Conservation (phyloP, 2,329 filamentous ascomycete genomes). For the Alternaria atra region DNA sequence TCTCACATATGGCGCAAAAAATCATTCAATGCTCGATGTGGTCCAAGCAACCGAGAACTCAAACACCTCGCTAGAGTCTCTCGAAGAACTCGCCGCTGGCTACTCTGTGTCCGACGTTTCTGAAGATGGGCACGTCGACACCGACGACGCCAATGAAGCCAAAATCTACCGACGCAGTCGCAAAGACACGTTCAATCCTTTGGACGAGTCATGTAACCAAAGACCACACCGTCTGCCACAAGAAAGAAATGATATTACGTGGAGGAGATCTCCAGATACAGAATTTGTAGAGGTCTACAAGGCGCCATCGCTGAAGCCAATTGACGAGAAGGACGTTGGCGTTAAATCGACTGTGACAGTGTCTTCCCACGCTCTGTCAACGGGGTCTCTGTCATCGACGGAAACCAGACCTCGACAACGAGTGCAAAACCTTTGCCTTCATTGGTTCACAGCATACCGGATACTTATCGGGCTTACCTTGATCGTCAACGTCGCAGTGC, state of each 20-base stretch:
- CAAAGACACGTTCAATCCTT: neutral
- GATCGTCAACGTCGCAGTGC: constrained; percentile 14
- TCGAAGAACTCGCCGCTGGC: neutral
- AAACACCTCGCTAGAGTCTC: neutral
- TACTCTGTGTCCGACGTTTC: neutral
- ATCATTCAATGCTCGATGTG: neutral
- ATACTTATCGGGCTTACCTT: constrained; percentile 22
- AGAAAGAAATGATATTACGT: neutral
- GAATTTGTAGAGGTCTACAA: neutral
- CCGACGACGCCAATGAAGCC: neutral
- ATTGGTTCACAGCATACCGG: constrained; percentile 32
- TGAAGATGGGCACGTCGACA: neutral
- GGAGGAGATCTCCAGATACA: neutral
- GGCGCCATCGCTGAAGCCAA: neutral
- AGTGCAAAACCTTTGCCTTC: constrained; percentile 11
- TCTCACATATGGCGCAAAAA: too few relatives aligned
- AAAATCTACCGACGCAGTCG: neutral
- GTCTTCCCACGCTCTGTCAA: neutral
- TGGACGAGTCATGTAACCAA: neutral
- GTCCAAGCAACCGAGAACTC: neutral
- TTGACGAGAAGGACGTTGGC: neutral
- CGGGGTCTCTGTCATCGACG: neutral
- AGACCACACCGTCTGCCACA: neutral
- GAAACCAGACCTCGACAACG: neutral
- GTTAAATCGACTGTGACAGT: neutral